Base-by-base conservation (phyloP, 2,329 filamentous ascomycete species). In the Trichoderma oligosporum region DNA sequence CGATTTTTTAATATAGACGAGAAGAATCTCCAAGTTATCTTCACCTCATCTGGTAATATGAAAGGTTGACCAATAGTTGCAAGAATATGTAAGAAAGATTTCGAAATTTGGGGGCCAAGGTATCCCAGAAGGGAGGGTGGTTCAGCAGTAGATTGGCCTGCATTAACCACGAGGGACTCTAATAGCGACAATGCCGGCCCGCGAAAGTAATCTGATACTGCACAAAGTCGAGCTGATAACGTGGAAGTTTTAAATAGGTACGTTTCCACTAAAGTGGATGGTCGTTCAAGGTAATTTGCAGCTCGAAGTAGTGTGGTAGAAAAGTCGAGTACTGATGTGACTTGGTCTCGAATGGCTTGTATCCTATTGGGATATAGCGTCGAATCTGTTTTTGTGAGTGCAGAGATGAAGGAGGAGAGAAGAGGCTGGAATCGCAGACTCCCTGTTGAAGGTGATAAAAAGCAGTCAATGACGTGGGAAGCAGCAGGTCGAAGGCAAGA, bases 111-210 rank as follows among this genome's bases (percentile, higher is more conserved):
- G 8, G 90, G 82, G 1, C 91, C 91, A 6, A 99, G 78, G 67
- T 96, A 91, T 29, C 92, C 92, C 20, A 99, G 82, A n/a, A 99
- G 79, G 6, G 93, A 97, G n/a, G 91, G 89, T 1, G 92, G 91
- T 64, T 97, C 91, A n/a, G 79, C 80, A 27, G 81, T 74, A 14
- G 79, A 75, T 60, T 83, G 83, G 22, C 86, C 83, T 22, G 88
- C 86, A 62, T 82, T 86, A 41, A 85, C 78, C 25, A 96, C 84
- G 16, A 96, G 74, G 9, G 85, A 82, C 60, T 91, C 85, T 7
- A 96, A 76, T 2, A 97, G 75, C 24, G 80, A 78, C 29, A 92
- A 79, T 1, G 88, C 82, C 2, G 86, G 80, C 12, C 79, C 76
- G 64, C 82, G 84, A 70, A 89, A 91, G 7, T 74, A 71, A 60